Base-by-base conservation (phyloP, 768 basidiomycete genomes). In the Asterophora parasitica region DNA sequence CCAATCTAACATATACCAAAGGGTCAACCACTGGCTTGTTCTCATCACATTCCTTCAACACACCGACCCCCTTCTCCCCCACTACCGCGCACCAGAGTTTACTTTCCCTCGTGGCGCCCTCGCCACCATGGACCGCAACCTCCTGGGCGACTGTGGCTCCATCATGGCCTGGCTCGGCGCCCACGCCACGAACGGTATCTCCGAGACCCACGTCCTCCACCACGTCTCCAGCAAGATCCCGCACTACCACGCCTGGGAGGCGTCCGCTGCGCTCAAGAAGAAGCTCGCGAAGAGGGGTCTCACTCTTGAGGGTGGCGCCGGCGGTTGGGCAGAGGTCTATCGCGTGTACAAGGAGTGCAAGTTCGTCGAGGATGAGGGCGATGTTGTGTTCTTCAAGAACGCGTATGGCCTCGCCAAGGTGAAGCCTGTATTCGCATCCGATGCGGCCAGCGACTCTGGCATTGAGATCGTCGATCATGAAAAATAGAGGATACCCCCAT, bases 41-140 rank as follows among this genome's bases (percentile, higher is more conserved):
- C 61, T 92, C 58, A 96, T 97, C 73, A 96, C 93, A 15, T 97
- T 92, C 86, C 76, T 97, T 42, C 95, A 99, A 72, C 95, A 99
- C 75, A 97, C 95, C 58, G 95, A 97, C 70, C 92, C 94, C 15
- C 66, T 87, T 38, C 80, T 98, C 36, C 94, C 94, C 41, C 95
- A 97, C 70, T 97, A 96, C 77, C 88, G 89, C 54, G 80, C 84
- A 11, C 62, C 80, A 31, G 85, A 88, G 61, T 97, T 95, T 77
- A 93, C 85, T 32, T 99, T 98, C 78, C 74, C 85, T 36, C 89
- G 92, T 57, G 95, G 95, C 49, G 95, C 95, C 12, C 82, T 98
- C 44, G 72, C 89, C 44, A 99, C 95, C 9, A 75, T 97, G 33
- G 92, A 98, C 65, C 88, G 91, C 40, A 82, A 64, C 59, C 76